Conservation (phyloP, 495 filamentous ascomycete species). For the Rhypophila decipiens region DNA sequence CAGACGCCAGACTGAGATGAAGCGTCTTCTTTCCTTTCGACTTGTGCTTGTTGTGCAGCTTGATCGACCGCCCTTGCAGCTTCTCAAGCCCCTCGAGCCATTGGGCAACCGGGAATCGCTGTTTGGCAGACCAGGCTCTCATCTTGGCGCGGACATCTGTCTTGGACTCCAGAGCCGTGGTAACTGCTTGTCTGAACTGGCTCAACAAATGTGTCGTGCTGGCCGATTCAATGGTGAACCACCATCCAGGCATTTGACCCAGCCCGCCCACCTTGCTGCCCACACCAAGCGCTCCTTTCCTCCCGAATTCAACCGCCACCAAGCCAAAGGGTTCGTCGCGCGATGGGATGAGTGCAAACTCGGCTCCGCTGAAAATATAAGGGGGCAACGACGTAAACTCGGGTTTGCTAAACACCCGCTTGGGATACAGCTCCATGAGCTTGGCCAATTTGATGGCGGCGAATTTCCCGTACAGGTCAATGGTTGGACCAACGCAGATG, state of each 20-base stretch:
- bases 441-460: constrained; percentile 63
- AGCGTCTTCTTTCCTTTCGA: constrained; percentile 3
- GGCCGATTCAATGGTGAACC: constrained; percentile 60
- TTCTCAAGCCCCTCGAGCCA: constrained; percentile 58
- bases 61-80: constrained; percentile 46
- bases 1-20: neutral
- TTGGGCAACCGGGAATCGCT: constrained; percentile 64
- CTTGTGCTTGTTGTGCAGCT: constrained; percentile 15
- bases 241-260: constrained; percentile 71
- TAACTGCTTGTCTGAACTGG: constrained; percentile 65
- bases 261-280: constrained; percentile 61
- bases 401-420: constrained; percentile 63
- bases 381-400: constrained; percentile 66
- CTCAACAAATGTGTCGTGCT: constrained; percentile 61
- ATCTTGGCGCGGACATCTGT: constrained; percentile 55
- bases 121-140: constrained; percentile 64
- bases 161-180: constrained; percentile 55
- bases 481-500: constrained; percentile 63
- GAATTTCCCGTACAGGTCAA: constrained; percentile 72
- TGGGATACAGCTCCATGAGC: constrained; percentile 65
- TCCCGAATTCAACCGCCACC: constrained; percentile 70
- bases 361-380: constrained; percentile 67
- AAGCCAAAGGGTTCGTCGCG: constrained; percentile 71
- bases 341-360: constrained; percentile 69
- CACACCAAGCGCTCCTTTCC: constrained; percentile 69